Conservation (phyloP, 495 filamentous ascomycete genomes). For the Pseudevernia furfuracea region DNA sequence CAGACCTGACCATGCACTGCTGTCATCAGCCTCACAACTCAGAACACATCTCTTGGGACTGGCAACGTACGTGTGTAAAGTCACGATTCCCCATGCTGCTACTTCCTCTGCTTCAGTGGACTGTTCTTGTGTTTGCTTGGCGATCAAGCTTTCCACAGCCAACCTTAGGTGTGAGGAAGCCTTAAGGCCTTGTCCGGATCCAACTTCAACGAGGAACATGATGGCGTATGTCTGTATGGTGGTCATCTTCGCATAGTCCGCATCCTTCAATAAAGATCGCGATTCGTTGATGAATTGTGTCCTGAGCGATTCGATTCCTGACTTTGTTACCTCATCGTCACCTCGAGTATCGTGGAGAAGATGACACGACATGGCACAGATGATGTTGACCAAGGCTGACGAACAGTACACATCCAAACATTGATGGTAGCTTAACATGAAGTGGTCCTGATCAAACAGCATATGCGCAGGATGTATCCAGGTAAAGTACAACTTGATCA, state of each 20-base stretch:
- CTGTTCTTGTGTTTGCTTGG: constrained; percentile 15
- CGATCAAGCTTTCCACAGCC: constrained; percentile 30
- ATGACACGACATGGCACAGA: constrained; percentile 38
- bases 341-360: constrained; percentile 23
- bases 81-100: constrained; percentile 22
- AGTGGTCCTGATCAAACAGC: constrained; percentile 32
- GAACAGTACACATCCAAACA: constrained; percentile 33
- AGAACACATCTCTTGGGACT: neutral
- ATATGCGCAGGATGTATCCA: constrained; percentile 40
- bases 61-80: constrained; percentile 22
- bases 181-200: constrained; percentile 26
- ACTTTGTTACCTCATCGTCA: constrained; percentile 14
- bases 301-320: constrained; percentile 18
- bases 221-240: constrained; percentile 32
- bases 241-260: constrained; percentile 24
- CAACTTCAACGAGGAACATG: constrained; percentile 32
- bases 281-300: constrained; percentile 31
- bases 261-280: constrained; percentile 19
- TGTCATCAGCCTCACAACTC: neutral
- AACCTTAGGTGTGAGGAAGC: constrained; percentile 24
- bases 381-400: constrained; percentile 33
- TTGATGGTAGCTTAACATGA: constrained; percentile 27
- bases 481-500: constrained; percentile 38
- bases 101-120: constrained; percentile 20
- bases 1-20: constrained; percentile 23